Conservation (phyloP, 2,329 filamentous ascomycete genomes). For the Fusarium piperis region DNA sequence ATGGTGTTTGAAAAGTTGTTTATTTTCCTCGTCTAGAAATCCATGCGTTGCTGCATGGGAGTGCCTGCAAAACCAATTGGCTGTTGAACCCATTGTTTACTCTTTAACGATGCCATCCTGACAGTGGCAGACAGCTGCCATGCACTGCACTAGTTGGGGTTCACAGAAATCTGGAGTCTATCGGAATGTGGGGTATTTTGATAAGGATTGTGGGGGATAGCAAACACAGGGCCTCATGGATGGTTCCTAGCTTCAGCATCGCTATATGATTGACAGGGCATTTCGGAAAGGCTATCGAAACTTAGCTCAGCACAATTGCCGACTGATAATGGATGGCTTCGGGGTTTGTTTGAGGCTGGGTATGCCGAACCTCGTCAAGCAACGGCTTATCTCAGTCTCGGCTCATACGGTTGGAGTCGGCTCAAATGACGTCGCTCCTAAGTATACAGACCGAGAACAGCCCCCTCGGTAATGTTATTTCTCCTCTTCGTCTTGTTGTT, state of each 20-base stretch:
- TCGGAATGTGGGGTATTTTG: slow-evolving; percentile 35
- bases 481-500: slow-evolving; percentile 11
- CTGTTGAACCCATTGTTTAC: background rate
- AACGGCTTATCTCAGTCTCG: slow-evolving; percentile 41
- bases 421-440: slow-evolving; percentile 46
- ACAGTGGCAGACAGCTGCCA: slow-evolving; percentile 14
- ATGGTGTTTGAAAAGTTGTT: background rate
- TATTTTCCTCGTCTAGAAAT: background rate
- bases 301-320: background rate
- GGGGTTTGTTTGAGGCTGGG: slow-evolving; percentile 10
- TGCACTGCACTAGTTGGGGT: background rate
- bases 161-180: slow-evolving; percentile 26
- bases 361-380: slow-evolving; percentile 38
- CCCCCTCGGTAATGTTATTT: slow-evolving; percentile 37
- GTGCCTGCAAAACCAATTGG: background rate
- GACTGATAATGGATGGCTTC: background rate
- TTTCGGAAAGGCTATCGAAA: background rate
- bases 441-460: slow-evolving; percentile 24
- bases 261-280: background rate
- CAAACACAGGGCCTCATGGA: slow-evolving; percentile 5
- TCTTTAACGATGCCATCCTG: slow-evolving; percentile 6
- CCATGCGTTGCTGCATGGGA: background rate
- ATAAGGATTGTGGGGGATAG: slow-evolving; percentile 36
- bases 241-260: background rate
- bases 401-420: slow-evolving; percentile 45